Evolutionary conservation across 2,329 filamentous ascomycete genomes (phyloP), one percentile per base, ranked within the genome.

Genomic region (Pyrenochaeta sp.): DNA sequence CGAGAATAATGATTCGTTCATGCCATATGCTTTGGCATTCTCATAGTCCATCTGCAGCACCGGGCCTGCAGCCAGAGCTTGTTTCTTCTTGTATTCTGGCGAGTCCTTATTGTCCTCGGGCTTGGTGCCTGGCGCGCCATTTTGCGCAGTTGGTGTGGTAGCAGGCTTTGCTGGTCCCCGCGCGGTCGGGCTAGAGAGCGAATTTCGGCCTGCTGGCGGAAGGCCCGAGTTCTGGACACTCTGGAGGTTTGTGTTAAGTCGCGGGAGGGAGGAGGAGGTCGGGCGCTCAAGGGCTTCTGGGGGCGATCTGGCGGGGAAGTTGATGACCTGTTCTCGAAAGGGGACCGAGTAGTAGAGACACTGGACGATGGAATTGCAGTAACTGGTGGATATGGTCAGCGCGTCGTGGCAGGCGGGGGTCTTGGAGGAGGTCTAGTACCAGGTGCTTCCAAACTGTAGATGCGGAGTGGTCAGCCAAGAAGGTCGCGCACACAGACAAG

Each of bases 341-440:
- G 90, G 85, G 30, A 90, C 87, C 14, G 93, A 96, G 76, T 96
- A 96, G 76, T 96, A 99, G 44, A 99, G 84, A 62, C 91, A 95
- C 77, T 99, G 94, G 45, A 99, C 83, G 64, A 99, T 96, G 10
- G 94, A 99, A 74, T 99, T 99, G 77, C 90, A 96, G 75, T 99
- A 99, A 72, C 93, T 97, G 73, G 46, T 4, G 35, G 17, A 7
- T 26, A 21, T 24, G 27, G 55, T 53, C 23, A 58, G 58, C 20
- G 41, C 22, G 19, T 18, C 42, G 43, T 38, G 42, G n/a, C 38
- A 31, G 34, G 28, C 43, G 48, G 22, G 21, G 39, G 23, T n/a
- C n/a, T 20, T 15, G 29, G 13, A 26, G 27, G 23, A 28, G 28
- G 13, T 37, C 26, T 58, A 76, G 67, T 87, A 96, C 92, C 93